phyloP scores from a whole-genome alignment of 495 filamentous ascomycete species.

The Hypoxylon perforatum region DNA sequence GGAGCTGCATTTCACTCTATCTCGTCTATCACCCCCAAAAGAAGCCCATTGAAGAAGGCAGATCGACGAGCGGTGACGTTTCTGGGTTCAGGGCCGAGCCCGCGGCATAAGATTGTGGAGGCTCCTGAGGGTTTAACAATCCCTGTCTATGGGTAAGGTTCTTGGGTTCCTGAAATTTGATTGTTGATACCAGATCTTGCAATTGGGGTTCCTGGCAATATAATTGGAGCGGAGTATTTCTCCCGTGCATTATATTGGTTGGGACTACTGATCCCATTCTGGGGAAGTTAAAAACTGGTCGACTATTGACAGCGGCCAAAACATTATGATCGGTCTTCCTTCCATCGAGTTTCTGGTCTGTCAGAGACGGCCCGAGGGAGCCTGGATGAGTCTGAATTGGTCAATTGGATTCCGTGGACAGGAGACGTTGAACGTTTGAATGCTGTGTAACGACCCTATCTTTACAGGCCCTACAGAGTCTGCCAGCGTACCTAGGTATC shows the following conservation, averaged over 20 bases:
- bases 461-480: not conserved
- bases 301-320: constrained; percentile 28
- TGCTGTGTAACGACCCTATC: not conserved
- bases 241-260: constrained; percentile 31
- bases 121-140: constrained; percentile 12
- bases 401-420: constrained; percentile 1
- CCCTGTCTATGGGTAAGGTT: constrained; percentile 1
- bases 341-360: constrained; percentile 3
- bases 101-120: constrained; percentile 23
- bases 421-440: not conserved
- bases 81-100: constrained; percentile 23
- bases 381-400: constrained; percentile 23
- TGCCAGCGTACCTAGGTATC: not conserved
- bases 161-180: constrained; percentile 12
- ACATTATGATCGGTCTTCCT: not conserved
- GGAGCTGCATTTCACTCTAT: constrained; percentile 8
- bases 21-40: not conserved
- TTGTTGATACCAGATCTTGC: constrained; percentile 18
- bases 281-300: constrained; percentile 19
- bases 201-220: not conserved
- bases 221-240: constrained; percentile 39
- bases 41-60: constrained; percentile 16
- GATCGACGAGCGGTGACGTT: constrained; percentile 18
- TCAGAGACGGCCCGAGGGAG: constrained; percentile 10
- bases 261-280: constrained; percentile 7